These are phyloP conservation scores for Podila epigama DNA, from an alignment of 192 early-diverging fungal species.

Conservation along the genomic window DNA sequence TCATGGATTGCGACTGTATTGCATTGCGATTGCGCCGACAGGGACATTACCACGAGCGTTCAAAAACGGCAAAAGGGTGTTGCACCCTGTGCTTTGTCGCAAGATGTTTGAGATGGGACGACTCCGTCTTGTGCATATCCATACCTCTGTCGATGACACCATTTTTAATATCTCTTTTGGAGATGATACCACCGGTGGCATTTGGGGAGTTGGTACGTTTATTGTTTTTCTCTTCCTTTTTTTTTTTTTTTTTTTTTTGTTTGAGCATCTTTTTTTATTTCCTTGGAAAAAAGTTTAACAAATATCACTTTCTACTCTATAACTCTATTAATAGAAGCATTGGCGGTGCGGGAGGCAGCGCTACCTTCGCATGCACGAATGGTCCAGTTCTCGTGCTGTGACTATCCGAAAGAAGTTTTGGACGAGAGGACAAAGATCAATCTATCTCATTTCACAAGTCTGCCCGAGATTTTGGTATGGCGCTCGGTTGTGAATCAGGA, in stretches of 20 bases:
- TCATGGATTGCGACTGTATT: constrained; percentile 72
- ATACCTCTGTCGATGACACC: constrained; percentile 65
- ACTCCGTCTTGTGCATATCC: constrained; percentile 60
- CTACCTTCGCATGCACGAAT: constrained; percentile 44
- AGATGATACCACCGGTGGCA: constrained; percentile 54
- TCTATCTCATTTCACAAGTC: constrained; percentile 68
- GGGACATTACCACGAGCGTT: constrained; percentile 71
- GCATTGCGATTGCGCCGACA: constrained; percentile 63
- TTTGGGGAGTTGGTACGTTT: constrained; percentile 55
- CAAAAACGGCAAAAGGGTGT: constrained; percentile 71
- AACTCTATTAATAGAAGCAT: constrained; percentile 16
- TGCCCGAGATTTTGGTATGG: constrained; percentile 80
- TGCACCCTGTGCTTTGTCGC: constrained; percentile 72
- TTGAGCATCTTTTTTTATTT: neutral
- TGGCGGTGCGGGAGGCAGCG: constrained; percentile 41
- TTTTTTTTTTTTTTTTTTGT: neutral
- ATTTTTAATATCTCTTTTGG: constrained; percentile 68
- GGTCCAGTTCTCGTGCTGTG: constrained; percentile 78
- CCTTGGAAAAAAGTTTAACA: neutral
- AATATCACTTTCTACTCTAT: neutral
- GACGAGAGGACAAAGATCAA: constrained; percentile 79
- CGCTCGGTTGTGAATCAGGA: constrained; percentile 69
- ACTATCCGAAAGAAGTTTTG: constrained; percentile 62
- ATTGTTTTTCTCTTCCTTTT: neutral
- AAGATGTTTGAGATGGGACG: constrained; percentile 70